Percentiles rank a stretch among this genome's conserved stretches.
Evolutionary conservation across 768 basidiomycete species (phyloP).

Genomic region (Auricularia auricula-judae): DNA sequence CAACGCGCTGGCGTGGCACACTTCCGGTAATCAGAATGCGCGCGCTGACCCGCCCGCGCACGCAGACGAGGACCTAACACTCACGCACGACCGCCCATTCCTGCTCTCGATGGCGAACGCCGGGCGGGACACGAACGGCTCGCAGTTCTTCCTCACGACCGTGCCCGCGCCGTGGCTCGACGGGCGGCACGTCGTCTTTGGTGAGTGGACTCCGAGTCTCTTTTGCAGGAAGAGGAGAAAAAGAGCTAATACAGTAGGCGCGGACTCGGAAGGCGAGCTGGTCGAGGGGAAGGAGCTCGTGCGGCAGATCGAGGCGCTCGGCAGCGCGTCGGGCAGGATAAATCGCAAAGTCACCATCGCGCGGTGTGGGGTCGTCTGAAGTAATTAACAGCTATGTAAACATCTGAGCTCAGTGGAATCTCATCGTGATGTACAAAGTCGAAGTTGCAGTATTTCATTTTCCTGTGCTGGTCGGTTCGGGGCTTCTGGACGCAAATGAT

Average conservation of each 20-base stretch:
- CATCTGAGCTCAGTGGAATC: too few relatives aligned
- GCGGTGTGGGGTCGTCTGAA: slow-evolving; percentile 13
- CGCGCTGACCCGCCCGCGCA: too few relatives aligned
- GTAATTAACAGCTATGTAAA: too few relatives aligned
- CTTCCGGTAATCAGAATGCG: too few relatives aligned
- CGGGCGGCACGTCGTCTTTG: slow-evolving; percentile 79
- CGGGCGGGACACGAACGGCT: slow-evolving; percentile 72
- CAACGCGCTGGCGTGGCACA: too few relatives aligned
- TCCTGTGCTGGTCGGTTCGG: too few relatives aligned
- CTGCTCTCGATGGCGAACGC: slow-evolving; percentile 75
- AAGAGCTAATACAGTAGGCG: too few relatives aligned
- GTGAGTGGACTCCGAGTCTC: too few relatives aligned
- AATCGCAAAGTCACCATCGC: slow-evolving; percentile 38
- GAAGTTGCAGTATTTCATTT: too few relatives aligned
- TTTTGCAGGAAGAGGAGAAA: too few relatives aligned
- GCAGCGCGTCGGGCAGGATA: slow-evolving; percentile 30
- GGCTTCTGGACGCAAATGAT: too few relatives aligned
- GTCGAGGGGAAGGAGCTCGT: slow-evolving; percentile 51
- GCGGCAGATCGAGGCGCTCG: slow-evolving; percentile 30
- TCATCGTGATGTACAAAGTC: too few relatives aligned
- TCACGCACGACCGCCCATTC: slow-evolving; percentile 61
- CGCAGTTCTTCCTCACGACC: slow-evolving; percentile 88
- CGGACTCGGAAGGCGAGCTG: slow-evolving; percentile 46
- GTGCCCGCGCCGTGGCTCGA: slow-evolving; percentile 70
- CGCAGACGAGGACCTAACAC: slow-evolving; percentile 73